phyloP scores from a whole-genome alignment of 495 filamentous ascomycete species.

The Trichodelitschia bisporula region DNA sequence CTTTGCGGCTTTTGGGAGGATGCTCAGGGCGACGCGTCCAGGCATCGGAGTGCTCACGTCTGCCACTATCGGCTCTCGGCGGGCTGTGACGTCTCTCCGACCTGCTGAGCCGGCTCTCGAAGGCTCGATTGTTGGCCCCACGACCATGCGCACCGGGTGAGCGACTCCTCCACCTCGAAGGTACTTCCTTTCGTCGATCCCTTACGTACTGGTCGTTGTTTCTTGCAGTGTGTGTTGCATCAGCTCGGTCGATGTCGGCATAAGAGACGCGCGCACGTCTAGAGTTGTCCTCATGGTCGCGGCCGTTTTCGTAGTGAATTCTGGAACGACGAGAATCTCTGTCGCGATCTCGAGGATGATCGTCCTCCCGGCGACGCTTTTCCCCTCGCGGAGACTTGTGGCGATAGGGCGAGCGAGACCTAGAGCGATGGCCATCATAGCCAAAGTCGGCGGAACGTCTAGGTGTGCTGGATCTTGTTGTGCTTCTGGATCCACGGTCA shows the following conservation, averaged over 20 bases:
- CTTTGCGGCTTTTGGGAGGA: too few relatives aligned
- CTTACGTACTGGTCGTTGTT: background rate
- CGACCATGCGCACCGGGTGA: too few relatives aligned
- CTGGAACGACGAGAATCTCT: constrained; percentile 6
- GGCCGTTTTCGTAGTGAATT: constrained; percentile 9
- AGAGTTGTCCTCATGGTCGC: constrained; percentile 3
- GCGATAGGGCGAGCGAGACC: constrained; percentile 10
- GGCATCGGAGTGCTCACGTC: too few relatives aligned
- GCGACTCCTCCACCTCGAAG: too few relatives aligned
- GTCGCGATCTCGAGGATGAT: constrained; percentile 25
- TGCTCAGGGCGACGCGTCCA: too few relatives aligned
- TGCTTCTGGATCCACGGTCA: constrained; percentile 45
- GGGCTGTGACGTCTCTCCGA: too few relatives aligned
- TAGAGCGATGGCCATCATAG: constrained; percentile 8
- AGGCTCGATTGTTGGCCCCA: too few relatives aligned
- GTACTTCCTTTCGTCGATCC: too few relatives aligned
- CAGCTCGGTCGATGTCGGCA: constrained; percentile 1
- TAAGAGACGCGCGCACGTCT: constrained; percentile 1
- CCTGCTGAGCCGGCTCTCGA: too few relatives aligned
- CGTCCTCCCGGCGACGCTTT: constrained; percentile 12
- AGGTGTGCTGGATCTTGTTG: constrained; percentile 25
- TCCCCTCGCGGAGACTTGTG: constrained; percentile 5
- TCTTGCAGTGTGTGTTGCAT: background rate
- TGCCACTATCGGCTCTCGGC: too few relatives aligned
- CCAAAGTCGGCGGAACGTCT: constrained; percentile 15